Conservation (phyloP, 179 eudicot species). For the Vitellaria paradoxa region DNA sequence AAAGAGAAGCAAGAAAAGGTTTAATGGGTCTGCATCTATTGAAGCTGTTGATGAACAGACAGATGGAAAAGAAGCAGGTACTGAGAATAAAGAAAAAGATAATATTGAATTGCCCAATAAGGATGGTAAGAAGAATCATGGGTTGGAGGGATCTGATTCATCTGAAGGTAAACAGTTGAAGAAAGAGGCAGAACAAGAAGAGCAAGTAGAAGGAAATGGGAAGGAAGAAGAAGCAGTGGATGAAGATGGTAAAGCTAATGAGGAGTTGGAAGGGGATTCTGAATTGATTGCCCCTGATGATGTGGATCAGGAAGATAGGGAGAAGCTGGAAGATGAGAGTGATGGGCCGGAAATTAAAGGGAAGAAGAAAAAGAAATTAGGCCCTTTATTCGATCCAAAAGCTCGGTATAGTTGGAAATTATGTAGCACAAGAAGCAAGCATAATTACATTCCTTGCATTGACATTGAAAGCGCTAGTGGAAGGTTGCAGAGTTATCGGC, state of each 20-base stretch:
- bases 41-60: slow-evolving; percentile 17
- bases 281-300: slow-evolving; percentile 25
- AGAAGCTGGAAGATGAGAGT: slow-evolving; percentile 36
- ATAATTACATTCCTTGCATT: slow-evolving; percentile 93
- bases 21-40: slow-evolving; percentile 35
- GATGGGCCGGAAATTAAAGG: slow-evolving; percentile 18
- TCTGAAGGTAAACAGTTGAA: slow-evolving; percentile 30
- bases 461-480: slow-evolving; percentile 62
- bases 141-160: slow-evolving; percentile 33
- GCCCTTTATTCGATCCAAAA: slow-evolving; percentile 77
- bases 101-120: slow-evolving; percentile 14
- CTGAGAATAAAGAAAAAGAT: slow-evolving; percentile 12
- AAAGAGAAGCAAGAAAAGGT: slow-evolving; percentile 26
- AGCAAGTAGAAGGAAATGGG: slow-evolving; percentile 21
- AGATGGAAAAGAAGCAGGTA: slow-evolving; percentile 21
- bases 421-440: slow-evolving; percentile 79
- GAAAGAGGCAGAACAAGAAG: slow-evolving; percentile 38
- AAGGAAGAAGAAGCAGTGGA: slow-evolving; percentile 35
- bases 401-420: slow-evolving; percentile 71
- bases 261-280: slow-evolving; percentile 29
- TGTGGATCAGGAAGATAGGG: slow-evolving; percentile 38
- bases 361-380: slow-evolving; percentile 41
- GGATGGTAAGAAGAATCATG: slow-evolving; percentile 20
- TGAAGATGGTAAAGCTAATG: slow-evolving; percentile 36
- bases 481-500: slow-evolving; percentile 63